phyloP scores from a whole-genome alignment of 257 asterid species.

The Scutellaria minor region DNA sequence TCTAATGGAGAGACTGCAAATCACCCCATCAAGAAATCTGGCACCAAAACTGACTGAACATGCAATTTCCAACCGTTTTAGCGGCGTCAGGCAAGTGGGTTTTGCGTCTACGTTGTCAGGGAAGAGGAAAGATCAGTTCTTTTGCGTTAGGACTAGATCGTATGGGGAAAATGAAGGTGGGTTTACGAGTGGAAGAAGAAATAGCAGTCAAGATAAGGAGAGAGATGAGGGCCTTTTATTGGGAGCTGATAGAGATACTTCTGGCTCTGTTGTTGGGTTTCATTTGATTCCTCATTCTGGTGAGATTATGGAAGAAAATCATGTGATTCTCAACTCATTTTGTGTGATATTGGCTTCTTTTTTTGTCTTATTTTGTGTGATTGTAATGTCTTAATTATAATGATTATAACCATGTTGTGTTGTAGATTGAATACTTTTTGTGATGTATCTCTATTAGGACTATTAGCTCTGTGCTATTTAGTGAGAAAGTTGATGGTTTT shows the following conservation, averaged over 20 bases:
- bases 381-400: neutral
- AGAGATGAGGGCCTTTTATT: constrained; percentile 47
- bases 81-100: constrained; percentile 52
- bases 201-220: constrained; percentile 38
- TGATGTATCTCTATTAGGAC: neutral
- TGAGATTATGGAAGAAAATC: constrained; percentile 17
- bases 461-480: neutral
- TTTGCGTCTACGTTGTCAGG: constrained; percentile 41
- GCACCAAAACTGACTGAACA: constrained; percentile 26
- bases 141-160: constrained; percentile 42
- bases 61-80: constrained; percentile 18
- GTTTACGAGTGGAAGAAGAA: constrained; percentile 31
- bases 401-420: neutral
- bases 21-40: constrained; percentile 40
- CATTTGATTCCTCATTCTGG: constrained; percentile 76
- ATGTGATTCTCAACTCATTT: neutral
- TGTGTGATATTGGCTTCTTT: neutral
- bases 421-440: neutral
- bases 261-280: constrained; percentile 73
- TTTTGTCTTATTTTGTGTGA: constrained; percentile 3
- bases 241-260: constrained; percentile 58
- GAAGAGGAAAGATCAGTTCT: constrained; percentile 40
- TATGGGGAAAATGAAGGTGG: constrained; percentile 34
- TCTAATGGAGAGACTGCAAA: constrained; percentile 58
- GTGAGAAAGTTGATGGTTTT: constrained; percentile 20